A percentile compares a stretch with the other conserved stretches of the same genome.
phyloP scores from a whole-genome alignment of 2,329 filamentous ascomycete genomes.

The Aspergillus sojae region DNA sequence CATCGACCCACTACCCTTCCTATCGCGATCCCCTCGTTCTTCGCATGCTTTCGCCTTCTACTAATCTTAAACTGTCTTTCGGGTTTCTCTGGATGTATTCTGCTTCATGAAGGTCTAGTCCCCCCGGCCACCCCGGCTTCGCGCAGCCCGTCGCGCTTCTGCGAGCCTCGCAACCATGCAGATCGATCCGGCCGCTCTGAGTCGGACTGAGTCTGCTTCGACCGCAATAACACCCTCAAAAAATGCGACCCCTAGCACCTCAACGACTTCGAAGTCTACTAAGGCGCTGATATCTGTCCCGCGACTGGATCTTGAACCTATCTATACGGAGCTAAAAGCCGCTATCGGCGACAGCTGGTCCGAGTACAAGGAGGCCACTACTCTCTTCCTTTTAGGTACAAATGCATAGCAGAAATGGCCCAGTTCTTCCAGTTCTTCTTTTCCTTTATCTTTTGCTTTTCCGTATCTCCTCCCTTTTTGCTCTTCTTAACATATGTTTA shows the following conservation, averaged over 20 bases:
- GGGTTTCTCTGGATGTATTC: slow-evolving; percentile 21
- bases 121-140: slow-evolving; percentile 38
- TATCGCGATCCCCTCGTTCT: slow-evolving; percentile 29
- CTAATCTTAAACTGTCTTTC: slow-evolving; percentile 14
- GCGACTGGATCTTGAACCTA: slow-evolving; percentile 64
- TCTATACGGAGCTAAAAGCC: slow-evolving; percentile 63
- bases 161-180: slow-evolving; percentile 42
- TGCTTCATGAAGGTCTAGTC: slow-evolving; percentile 44
- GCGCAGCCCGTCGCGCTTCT: slow-evolving; percentile 42
- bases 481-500: not conserved
- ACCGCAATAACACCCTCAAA: slow-evolving; percentile 36
- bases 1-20: slow-evolving; percentile 26
- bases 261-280: slow-evolving; percentile 49
- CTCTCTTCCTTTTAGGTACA: slow-evolving; percentile 60
- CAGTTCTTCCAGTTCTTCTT: not conserved
- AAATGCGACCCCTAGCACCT: slow-evolving; percentile 28
- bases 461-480: too few relatives aligned
- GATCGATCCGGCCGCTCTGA: slow-evolving; percentile 49
- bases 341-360: slow-evolving; percentile 63
- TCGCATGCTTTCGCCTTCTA: slow-evolving; percentile 12
- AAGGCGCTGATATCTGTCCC: slow-evolving; percentile 57
- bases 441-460: not conserved
- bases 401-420: not conserved
- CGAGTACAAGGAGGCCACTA: slow-evolving; percentile 61
- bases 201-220: slow-evolving; percentile 44